These are phyloP conservation scores for Phytopythium boreale DNA, from an alignment of 352 stramenopile species.

Conservation along the genomic window DNA sequence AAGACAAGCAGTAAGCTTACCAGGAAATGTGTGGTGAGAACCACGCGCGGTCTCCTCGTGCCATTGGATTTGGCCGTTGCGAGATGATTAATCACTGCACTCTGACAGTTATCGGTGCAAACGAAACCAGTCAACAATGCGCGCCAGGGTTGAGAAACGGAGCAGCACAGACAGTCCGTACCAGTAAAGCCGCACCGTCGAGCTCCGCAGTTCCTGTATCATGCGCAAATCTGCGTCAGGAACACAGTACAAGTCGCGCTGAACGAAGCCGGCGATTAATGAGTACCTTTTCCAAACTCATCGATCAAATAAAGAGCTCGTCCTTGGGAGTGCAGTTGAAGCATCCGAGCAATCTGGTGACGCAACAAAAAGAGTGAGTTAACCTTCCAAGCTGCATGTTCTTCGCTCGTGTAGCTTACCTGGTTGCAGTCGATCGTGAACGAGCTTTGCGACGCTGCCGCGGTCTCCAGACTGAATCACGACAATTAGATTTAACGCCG, in stretches of 20 bases:
- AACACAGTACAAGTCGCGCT: not conserved
- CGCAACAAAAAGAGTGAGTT: not conserved
- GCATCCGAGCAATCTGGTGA: conserved; percentile 74
- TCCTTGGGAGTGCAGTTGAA: conserved; percentile 53
- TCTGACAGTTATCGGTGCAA: conserved; percentile 17
- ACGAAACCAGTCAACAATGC: not conserved
- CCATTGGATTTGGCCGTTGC: conserved; percentile 19
- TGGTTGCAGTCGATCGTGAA: conserved; percentile 89
- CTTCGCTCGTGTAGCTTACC: conserved; percentile 19
- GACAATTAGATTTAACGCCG: not conserved
- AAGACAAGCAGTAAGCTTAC: conserved; percentile 25
- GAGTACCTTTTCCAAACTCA: conserved; percentile 82
- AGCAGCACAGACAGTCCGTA: conserved; percentile 15
- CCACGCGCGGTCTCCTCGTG: conserved; percentile 39
- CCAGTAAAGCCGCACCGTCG: conserved; percentile 74
- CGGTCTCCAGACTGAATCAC: conserved; percentile 64
- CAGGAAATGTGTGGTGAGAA: conserved; percentile 83
- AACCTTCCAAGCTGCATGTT: not conserved
- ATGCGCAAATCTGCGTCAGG: not conserved
- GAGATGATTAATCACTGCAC: conserved; percentile 60
- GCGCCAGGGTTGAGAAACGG: not conserved
- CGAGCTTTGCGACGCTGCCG: conserved; percentile 70
- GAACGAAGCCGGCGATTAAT: not conserved
- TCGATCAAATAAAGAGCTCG: conserved; percentile 79
- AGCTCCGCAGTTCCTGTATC: conserved; percentile 62